phyloP scores from a whole-genome alignment of 1,284 basidiomycete genomes.

The Fomitiporia mediterranea region DNA sequence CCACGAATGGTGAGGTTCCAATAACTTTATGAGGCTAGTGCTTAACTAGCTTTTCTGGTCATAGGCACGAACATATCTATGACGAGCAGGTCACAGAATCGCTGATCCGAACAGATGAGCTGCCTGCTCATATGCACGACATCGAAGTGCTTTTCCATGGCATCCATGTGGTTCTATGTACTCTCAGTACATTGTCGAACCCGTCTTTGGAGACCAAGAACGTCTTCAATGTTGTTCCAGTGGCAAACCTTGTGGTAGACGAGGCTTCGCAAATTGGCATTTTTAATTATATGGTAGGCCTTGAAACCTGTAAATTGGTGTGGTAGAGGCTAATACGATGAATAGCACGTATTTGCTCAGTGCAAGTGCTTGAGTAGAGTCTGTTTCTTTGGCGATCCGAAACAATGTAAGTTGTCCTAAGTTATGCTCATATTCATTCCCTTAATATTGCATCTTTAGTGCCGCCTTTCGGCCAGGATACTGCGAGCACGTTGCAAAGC shows the following conservation, averaged over 20 bases:
- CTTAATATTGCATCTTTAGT: conserved; percentile 4
- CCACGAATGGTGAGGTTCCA: conserved; percentile 38
- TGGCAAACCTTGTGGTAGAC: conserved; percentile 40
- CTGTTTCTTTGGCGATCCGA: conserved; percentile 44
- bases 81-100: conserved; percentile 27
- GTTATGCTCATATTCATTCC: neutral
- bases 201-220: conserved; percentile 31
- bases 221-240: conserved; percentile 33
- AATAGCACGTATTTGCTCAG: conserved; percentile 34
- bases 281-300: conserved; percentile 39
- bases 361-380: conserved; percentile 34
- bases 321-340: neutral
- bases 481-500: conserved; percentile 35
- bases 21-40: neutral
- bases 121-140: conserved; percentile 24
- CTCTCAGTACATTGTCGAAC: conserved; percentile 42
- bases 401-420: conserved; percentile 35
- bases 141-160: conserved; percentile 25
- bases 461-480: conserved; percentile 42
- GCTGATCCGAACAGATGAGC: conserved; percentile 37
- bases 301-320: conserved; percentile 11
- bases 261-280: conserved; percentile 46
- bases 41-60: neutral
- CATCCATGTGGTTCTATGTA: conserved; percentile 37
- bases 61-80: conserved; percentile 47